Conservation (phyloP, 805 yeast genomes). For the Myxozyma kluyveri region DNA sequence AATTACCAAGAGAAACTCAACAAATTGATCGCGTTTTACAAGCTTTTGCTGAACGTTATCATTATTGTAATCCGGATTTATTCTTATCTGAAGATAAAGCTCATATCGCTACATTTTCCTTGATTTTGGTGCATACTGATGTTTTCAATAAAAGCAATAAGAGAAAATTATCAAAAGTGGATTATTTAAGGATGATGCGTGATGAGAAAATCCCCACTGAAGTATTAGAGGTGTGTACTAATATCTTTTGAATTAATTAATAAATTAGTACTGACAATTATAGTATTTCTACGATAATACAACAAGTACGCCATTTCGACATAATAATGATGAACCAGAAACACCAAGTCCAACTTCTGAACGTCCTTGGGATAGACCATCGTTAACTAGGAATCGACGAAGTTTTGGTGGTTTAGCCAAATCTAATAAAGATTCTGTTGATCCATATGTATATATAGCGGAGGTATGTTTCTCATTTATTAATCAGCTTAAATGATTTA, state of each 20-base stretch:
- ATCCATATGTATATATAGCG: constrained; percentile 40
- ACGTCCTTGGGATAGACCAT: constrained; percentile 17
- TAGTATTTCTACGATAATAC: constrained; percentile 68
- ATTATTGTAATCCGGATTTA: constrained; percentile 43
- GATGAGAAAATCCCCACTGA: constrained; percentile 40
- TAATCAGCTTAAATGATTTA: too few species aligned
- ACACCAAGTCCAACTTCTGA: constrained; percentile 10
- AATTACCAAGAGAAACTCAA: constrained; percentile 69
- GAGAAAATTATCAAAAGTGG: constrained; percentile 62
- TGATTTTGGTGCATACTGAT: constrained; percentile 73
- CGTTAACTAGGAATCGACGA: constrained; percentile 37
- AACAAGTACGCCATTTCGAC: constrained; percentile 56
- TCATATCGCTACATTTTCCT: constrained; percentile 60
- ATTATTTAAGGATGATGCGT: constrained; percentile 52
- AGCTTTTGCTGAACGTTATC: constrained; percentile 55
- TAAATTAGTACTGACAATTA: not conserved
- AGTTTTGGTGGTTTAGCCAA: constrained; percentile 36
- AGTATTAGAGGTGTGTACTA: constrained; percentile 37
- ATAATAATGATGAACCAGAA: constrained; percentile 40
- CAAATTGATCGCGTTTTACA: constrained; percentile 69
- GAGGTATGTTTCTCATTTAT: constrained; percentile 1
- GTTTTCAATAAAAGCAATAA: constrained; percentile 65
- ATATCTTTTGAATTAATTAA: constrained; percentile 40
- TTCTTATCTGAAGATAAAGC: constrained; percentile 50
- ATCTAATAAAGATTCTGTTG: constrained; percentile 35